phyloP scores from a whole-genome alignment of 2,329 filamentous ascomycete species.

The Penicillium sp. region DNA sequence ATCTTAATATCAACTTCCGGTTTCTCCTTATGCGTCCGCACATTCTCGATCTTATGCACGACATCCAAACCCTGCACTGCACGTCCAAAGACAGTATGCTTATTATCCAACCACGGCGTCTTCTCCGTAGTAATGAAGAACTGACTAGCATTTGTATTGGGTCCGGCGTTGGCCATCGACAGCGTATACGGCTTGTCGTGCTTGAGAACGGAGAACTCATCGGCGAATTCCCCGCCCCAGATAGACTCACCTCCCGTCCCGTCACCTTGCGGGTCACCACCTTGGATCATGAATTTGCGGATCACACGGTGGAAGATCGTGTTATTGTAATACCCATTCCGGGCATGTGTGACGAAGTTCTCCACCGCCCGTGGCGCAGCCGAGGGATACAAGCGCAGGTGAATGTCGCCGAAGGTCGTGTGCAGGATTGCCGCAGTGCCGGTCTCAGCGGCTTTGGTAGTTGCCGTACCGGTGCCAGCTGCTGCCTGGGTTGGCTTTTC shows the following conservation, averaged over 20 bases:
- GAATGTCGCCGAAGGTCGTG: slow-evolving; percentile 91
- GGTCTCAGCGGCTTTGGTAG: slow-evolving; percentile 66
- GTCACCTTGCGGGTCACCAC: slow-evolving; percentile 81
- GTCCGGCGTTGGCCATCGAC: slow-evolving; percentile 96
- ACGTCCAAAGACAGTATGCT: slow-evolving; percentile 94
- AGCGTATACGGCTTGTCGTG: slow-evolving; percentile 97
- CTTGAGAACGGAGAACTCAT: slow-evolving; percentile 86
- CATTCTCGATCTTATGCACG: slow-evolving; percentile 92
- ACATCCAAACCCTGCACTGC: slow-evolving; percentile 90
- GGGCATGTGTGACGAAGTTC: slow-evolving; percentile 92
- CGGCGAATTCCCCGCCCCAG: slow-evolving; percentile 88
- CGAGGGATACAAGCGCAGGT: slow-evolving; percentile 87
- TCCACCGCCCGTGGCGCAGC: slow-evolving; percentile 93
- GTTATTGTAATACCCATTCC: slow-evolving; percentile 92
- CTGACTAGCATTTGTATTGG: slow-evolving; percentile 91
- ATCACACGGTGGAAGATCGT: slow-evolving; percentile 98
- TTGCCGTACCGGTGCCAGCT: slow-evolving; percentile 44
- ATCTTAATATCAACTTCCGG: slow-evolving; percentile 98
- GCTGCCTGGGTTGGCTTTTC: slow-evolving; percentile 76
- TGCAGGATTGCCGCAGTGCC: slow-evolving; percentile 82
- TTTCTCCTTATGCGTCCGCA: slow-evolving; percentile 83
- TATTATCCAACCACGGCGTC: slow-evolving; percentile 92
- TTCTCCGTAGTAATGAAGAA: slow-evolving; percentile 99
- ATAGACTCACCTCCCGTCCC: slow-evolving; percentile 89
- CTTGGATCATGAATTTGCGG: slow-evolving; percentile 94